Percentiles rank a stretch among this genome's conserved stretches.
These are phyloP conservation scores for Earliella scabrosa DNA, from an alignment of 1,284 basidiomycete species.

Conservation along the genomic window DNA sequence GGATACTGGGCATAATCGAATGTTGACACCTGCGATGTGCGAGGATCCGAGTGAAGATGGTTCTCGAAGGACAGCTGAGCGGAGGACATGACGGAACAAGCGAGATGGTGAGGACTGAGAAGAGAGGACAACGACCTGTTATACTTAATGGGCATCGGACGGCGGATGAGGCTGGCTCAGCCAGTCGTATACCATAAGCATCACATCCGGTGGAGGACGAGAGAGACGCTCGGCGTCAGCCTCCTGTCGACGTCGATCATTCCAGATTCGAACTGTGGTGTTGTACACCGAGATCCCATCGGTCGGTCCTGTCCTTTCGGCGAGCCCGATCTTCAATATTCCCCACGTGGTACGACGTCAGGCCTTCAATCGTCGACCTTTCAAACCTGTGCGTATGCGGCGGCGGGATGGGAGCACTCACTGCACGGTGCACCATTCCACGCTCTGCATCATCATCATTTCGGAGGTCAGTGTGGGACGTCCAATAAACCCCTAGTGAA, in stretches of 20 bases:
- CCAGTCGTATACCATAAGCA: conserved; percentile 16
- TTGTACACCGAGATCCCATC: neutral
- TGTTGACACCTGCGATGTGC: neutral
- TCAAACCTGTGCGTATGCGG: neutral
- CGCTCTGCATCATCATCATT: no score
- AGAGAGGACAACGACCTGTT: neutral
- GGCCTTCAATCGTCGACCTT: neutral
- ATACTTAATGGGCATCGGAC: conserved; percentile 12
- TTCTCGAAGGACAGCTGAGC: conserved; percentile 18
- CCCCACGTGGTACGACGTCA: neutral
- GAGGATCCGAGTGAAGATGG: conserved; percentile 7
- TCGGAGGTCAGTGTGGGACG: no score
- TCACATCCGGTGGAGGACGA: conserved; percentile 9
- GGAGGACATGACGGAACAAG: no score
- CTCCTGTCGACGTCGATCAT: conserved; percentile 21
- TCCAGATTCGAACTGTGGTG: conserved; percentile 11
- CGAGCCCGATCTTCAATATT: neutral
- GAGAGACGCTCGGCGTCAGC: conserved; percentile 3
- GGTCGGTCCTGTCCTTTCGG: no score
- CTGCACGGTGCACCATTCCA: no score
- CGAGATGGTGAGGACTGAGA: neutral
- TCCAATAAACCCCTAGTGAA: no score
- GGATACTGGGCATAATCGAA: conserved; percentile 4
- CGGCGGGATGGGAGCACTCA: no score
- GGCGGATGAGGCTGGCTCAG: conserved; percentile 9